These are phyloP conservation scores for Picochlorum sp. DNA, from an alignment of 139 green algal species.

Conservation along the genomic window DNA sequence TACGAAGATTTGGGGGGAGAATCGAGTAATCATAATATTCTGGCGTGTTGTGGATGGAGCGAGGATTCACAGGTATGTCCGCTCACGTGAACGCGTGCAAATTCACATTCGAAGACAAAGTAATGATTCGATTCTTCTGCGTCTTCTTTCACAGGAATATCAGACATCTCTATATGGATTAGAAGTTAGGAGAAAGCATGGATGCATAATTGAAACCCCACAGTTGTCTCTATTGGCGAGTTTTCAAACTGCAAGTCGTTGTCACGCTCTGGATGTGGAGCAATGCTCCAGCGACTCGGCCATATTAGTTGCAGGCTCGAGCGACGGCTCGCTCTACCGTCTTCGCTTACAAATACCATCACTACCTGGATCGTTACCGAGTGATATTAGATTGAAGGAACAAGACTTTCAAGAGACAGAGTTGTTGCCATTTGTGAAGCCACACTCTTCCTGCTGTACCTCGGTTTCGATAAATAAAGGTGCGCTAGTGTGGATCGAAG, in stretches of 20 bases:
- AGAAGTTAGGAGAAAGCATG: background rate
- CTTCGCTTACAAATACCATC: background rate
- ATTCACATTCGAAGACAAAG: background rate
- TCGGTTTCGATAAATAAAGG: background rate
- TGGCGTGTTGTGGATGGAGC: constrained; percentile 2
- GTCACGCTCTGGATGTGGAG: background rate
- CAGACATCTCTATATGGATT: background rate
- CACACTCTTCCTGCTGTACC: background rate
- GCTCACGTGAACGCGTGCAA: background rate
- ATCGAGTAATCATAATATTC: background rate
- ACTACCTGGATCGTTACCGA: background rate
- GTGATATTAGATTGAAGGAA: background rate
- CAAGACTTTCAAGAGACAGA: background rate
- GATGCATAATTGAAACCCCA: background rate
- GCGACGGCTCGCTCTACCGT: background rate
- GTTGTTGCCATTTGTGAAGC: background rate
- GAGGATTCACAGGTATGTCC: constrained; percentile 4
- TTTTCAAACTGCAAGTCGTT: background rate
- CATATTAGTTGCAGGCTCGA: background rate
- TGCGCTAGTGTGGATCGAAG: no score
- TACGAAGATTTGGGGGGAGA: background rate
- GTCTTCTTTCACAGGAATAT: background rate
- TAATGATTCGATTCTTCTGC: background rate
- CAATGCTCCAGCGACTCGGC: background rate
- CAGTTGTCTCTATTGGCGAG: background rate